Conservation (phyloP, 2,329 filamentous ascomycete species). For the Aureobasidium sp. region DNA sequence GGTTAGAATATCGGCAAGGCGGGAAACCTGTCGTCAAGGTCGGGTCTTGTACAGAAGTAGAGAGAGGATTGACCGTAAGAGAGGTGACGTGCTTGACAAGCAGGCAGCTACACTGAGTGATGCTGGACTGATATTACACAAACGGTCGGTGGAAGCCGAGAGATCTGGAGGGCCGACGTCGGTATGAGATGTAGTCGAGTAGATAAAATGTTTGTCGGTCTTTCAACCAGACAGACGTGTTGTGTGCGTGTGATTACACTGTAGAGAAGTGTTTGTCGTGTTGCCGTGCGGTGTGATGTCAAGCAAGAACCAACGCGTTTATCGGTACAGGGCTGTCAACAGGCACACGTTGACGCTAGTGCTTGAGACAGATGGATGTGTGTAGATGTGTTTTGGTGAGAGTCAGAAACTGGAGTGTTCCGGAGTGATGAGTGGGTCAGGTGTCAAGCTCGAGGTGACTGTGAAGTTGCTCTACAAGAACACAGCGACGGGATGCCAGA, state of each 20-base stretch:
- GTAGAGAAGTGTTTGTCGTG: conserved; percentile 2
- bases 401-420: neutral
- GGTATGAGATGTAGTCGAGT: conserved; percentile 5
- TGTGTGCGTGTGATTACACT: neutral
- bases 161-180: neutral
- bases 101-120: conserved; percentile 13
- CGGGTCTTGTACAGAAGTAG: conserved; percentile 5
- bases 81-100: conserved; percentile 10
- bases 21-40: neutral
- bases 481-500: neutral
- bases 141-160: neutral
- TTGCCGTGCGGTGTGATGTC: conserved; percentile 6
- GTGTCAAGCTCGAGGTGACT: conserved; percentile 5
- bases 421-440: conserved; percentile 3
- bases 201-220: conserved; percentile 8
- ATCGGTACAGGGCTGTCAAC: neutral
- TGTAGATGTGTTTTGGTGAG: neutral
- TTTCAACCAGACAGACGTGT: conserved; percentile 10
- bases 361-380: conserved; percentile 3
- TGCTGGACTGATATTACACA: conserved; percentile 7
- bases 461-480: conserved; percentile 10
- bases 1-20: neutral
- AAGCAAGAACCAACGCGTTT: conserved; percentile 10
- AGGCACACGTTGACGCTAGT: conserved; percentile 12
- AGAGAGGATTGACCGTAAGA: neutral